Conservation (phyloP, 768 basidiomycete species). For the Melanogaster broomeanus region DNA sequence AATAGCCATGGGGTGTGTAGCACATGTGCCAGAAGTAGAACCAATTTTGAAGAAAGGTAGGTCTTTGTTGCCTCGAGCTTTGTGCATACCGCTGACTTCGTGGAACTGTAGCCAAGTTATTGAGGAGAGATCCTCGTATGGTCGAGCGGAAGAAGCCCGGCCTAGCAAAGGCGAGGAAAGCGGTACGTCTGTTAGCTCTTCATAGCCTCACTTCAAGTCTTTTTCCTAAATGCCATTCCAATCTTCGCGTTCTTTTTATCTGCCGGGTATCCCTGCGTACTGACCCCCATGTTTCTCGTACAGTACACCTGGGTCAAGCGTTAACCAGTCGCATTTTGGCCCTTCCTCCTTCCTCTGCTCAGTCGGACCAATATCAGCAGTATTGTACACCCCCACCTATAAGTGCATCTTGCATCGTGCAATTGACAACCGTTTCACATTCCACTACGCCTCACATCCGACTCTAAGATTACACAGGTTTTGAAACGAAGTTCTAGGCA, state of each 20-base stretch:
- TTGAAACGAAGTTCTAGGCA: no score
- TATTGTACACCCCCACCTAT: not conserved
- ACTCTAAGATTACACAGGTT: no score
- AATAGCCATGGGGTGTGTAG: constrained; percentile 72
- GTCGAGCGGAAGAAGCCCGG: constrained; percentile 99
- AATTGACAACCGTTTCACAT: not conserved
- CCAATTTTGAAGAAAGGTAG: constrained; percentile 72
- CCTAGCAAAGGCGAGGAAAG: constrained; percentile 87
- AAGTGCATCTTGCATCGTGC: not conserved
- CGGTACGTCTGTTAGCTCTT: constrained; percentile 52
- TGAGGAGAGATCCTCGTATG: constrained; percentile 94
- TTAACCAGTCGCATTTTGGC: constrained; percentile 37
- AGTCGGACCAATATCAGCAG: not conserved
- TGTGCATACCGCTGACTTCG: not conserved
- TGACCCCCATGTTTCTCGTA: constrained; percentile 6
- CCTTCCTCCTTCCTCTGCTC: not conserved
- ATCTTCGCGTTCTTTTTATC: not conserved
- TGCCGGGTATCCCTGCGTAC: not conserved
- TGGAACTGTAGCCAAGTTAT: constrained; percentile 64
- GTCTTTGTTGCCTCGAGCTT: constrained; percentile 20
- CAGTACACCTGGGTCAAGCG: constrained; percentile 98
- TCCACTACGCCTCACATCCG: no score
- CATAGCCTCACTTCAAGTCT: not conserved
- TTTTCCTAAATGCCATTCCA: no score
- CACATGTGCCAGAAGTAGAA: constrained; percentile 67